A percentile compares a stretch with the other conserved stretches of the same genome.
Evolutionary conservation across 352 stramenopile genomes (phyloP).

Genomic region (Blastocystis hominis): DNA sequence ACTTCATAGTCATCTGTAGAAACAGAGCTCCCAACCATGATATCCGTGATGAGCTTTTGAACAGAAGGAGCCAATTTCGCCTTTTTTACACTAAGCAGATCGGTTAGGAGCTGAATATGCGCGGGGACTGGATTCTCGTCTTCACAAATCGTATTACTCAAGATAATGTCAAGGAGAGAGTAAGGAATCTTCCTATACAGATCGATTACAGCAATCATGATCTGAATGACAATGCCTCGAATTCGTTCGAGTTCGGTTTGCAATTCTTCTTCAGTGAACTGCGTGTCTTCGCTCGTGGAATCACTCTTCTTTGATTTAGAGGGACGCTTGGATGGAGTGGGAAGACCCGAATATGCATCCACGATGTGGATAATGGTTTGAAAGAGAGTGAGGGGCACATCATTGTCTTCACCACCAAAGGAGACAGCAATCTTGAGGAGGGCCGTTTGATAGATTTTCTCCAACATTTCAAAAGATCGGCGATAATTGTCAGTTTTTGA

Average conservation of each 20-base stretch:
- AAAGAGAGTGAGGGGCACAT: background rate
- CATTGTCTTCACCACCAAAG: background rate
- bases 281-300: background rate
- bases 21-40: background rate
- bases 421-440: background rate
- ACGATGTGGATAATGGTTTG: background rate
- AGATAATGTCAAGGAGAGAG: background rate
- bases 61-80: background rate
- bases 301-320: background rate
- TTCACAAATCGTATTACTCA: background rate
- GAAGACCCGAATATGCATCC: background rate
- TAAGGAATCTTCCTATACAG: background rate
- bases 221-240: background rate
- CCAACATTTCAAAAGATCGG: background rate
- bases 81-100: background rate
- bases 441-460: background rate
- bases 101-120: background rate
- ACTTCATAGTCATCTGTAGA: background rate
- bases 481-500: background rate
- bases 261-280: slow-evolving; percentile 1
- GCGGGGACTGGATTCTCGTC: background rate
- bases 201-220: background rate
- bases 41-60: background rate
- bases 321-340: background rate
- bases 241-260: background rate